Evolutionary conservation across 23 red algal species (phyloP), one percentile per base, ranked within the genome.

Genomic region (Gracilaria gracilis): DNA sequence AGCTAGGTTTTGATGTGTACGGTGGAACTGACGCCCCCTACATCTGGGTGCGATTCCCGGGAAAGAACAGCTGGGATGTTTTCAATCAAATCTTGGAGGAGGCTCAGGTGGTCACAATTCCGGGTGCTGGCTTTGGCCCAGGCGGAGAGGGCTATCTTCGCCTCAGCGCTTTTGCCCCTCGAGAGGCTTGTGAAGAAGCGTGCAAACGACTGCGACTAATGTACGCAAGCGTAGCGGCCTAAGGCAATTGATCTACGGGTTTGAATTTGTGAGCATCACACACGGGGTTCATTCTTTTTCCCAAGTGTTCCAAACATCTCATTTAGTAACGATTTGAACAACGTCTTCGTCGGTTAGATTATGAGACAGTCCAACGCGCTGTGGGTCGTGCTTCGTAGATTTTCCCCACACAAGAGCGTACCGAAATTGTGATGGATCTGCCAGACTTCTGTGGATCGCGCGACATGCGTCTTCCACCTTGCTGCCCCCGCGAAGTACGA

Each of bases 111-210:
- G 97, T 99, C 44, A 99, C 97, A 16, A 95, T 99, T 32, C 97
- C 97, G 29, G 97, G 97, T 29, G 91, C 94, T 28, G 97, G 97
- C 49, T 99, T 99, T 87, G 97, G 97, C 33, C 94, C 97, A 1
- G 94, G 89, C 0, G 97, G 97, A 23, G 90, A 94, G 74, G 94
- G 88, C 3, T 99, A 91, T 82, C 55, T 99, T n/a, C 91, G 97
- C 23, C 85, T 99, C 12, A 91, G 83, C 46, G 97, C 97, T 14
- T 99, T 99, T 67, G 97, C 97, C 32, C 89, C 94, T 3, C 54
- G 91, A 29, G 90, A 96, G 57, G 73, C 91, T 16, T 96, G 94
- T 75, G 81, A 77, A 54, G 90, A 96, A 74, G 97, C 97, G 20
- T 88, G 84, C 66, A 86, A 91, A 57, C 81, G 97, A 75, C 47